These are phyloP conservation scores for Trichodelitschia bisporula DNA, from an alignment of 495 filamentous ascomycete genomes.

Conservation along the genomic window DNA sequence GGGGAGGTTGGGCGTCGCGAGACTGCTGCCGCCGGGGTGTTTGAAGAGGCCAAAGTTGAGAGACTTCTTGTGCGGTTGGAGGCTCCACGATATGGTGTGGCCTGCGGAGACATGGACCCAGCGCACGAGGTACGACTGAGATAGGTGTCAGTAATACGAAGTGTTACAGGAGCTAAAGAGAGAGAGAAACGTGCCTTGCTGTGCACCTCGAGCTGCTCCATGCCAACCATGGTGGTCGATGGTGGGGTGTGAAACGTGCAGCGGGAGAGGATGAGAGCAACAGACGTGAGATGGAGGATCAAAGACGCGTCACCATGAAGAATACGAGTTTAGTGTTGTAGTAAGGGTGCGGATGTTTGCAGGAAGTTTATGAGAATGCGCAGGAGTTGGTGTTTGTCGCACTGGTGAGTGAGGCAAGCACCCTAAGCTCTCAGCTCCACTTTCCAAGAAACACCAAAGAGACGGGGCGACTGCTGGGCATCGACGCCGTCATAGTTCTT, in stretches of 20 bases:
- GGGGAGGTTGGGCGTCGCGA: constrained; percentile 24
- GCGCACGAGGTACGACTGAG: constrained; percentile 83
- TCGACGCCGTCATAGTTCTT: too few relatives aligned
- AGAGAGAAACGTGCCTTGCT: constrained; percentile 47
- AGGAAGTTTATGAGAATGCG: too few relatives aligned
- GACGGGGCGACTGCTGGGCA: too few relatives aligned
- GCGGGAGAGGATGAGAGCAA: not conserved
- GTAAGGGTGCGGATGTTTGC: too few relatives aligned
- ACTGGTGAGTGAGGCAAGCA: too few relatives aligned
- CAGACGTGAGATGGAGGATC: not conserved
- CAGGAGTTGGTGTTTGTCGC: too few relatives aligned
- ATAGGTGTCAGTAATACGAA: constrained; percentile 1
- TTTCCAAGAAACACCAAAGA: too few relatives aligned
- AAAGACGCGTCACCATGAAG: too few relatives aligned
- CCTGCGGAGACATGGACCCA: constrained; percentile 79
- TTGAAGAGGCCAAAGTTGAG: constrained; percentile 97
- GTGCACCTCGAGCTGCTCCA: constrained; percentile 94
- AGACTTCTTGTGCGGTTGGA: constrained; percentile 92
- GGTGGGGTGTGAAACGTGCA: not conserved
- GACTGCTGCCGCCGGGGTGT: constrained; percentile 53
- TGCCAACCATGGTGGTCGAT: constrained; percentile 42
- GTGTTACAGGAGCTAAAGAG: not conserved
- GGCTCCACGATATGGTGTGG: constrained; percentile 91
- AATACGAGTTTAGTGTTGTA: too few relatives aligned
- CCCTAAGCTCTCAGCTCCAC: too few relatives aligned